Evolutionary conservation across 2,329 filamentous ascomycete species (phyloP).

Genomic region (Exophiala sideris): DNA sequence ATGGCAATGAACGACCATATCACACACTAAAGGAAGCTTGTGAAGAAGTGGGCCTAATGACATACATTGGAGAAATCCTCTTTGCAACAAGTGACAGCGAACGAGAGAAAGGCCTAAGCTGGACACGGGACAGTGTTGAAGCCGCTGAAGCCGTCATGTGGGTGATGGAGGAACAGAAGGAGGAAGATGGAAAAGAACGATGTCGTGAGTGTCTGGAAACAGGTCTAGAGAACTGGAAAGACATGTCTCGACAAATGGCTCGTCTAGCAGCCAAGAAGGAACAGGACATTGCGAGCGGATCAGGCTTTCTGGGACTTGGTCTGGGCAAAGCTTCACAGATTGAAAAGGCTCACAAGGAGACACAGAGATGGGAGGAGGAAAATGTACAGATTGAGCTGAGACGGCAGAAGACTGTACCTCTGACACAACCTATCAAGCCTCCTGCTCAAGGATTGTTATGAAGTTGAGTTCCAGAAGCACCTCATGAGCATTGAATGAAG

Average conservation of each 20-base stretch:
- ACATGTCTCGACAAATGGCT: slow-evolving; percentile 70
- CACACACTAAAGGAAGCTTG: slow-evolving; percentile 67
- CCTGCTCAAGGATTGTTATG: slow-evolving; percentile 10
- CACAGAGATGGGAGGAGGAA: slow-evolving; percentile 27
- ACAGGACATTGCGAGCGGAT: slow-evolving; percentile 32
- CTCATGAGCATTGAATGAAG: neutral
- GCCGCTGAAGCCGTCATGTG: slow-evolving; percentile 68
- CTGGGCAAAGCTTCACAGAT: slow-evolving; percentile 21
- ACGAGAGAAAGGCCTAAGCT: slow-evolving; percentile 71
- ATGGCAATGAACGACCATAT: slow-evolving; percentile 65
- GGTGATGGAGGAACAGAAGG: slow-evolving; percentile 36
- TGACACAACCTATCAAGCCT: slow-evolving; percentile 22
- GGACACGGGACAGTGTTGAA: slow-evolving; percentile 86
- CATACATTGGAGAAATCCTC: slow-evolving; percentile 91
- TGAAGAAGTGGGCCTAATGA: slow-evolving; percentile 79
- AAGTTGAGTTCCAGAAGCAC: neutral
- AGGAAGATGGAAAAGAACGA: slow-evolving; percentile 50
- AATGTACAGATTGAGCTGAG: slow-evolving; percentile 27
- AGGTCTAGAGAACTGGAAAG: slow-evolving; percentile 76
- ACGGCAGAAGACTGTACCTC: slow-evolving; percentile 27
- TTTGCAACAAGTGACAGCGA: slow-evolving; percentile 61
- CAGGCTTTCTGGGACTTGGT: slow-evolving; percentile 37
- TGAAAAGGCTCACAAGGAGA: slow-evolving; percentile 21
- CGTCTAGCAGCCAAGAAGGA: slow-evolving; percentile 48
- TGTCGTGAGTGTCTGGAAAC: slow-evolving; percentile 75